Conservation (phyloP, 164 flowering plant genomes). For the Tinospora cordifolia region DNA sequence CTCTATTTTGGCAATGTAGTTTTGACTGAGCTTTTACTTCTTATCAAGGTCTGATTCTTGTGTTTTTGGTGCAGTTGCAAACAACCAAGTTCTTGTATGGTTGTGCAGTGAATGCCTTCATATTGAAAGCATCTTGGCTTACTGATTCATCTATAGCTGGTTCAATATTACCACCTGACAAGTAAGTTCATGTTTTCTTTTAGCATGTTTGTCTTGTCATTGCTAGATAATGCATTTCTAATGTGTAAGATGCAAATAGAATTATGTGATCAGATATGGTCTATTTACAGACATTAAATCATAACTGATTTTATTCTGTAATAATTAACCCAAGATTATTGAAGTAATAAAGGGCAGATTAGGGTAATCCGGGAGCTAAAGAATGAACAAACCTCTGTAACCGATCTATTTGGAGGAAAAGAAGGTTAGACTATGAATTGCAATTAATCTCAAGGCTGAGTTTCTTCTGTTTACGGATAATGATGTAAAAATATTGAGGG, state of each 20-base stretch:
- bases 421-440: too few species aligned
- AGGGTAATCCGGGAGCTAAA: too few species aligned
- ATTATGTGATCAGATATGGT: not conserved
- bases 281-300: not conserved
- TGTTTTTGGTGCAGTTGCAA: constrained; percentile 42
- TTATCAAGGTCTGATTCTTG: constrained; percentile 5
- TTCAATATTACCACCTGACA: constrained; percentile 44
- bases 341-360: too few species aligned
- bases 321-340: too few species aligned
- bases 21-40: not conserved
- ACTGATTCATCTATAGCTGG: constrained; percentile 59
- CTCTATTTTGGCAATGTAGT: not conserved
- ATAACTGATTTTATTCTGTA: not conserved
- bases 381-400: too few species aligned
- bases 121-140: constrained; percentile 61
- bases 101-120: constrained; percentile 59
- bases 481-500: too few species aligned
- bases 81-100: constrained; percentile 77
- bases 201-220: not conserved
- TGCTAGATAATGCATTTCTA: not conserved
- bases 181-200: constrained; percentile 34
- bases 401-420: too few species aligned
- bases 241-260: not conserved
- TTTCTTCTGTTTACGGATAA: too few species aligned
- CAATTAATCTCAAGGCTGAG: too few species aligned